Percentiles rank a stretch among this genome's conserved stretches.
These are phyloP conservation scores for Crithidia expoeki DNA, from an alignment of 208 protist species.

Conservation along the genomic window DNA sequence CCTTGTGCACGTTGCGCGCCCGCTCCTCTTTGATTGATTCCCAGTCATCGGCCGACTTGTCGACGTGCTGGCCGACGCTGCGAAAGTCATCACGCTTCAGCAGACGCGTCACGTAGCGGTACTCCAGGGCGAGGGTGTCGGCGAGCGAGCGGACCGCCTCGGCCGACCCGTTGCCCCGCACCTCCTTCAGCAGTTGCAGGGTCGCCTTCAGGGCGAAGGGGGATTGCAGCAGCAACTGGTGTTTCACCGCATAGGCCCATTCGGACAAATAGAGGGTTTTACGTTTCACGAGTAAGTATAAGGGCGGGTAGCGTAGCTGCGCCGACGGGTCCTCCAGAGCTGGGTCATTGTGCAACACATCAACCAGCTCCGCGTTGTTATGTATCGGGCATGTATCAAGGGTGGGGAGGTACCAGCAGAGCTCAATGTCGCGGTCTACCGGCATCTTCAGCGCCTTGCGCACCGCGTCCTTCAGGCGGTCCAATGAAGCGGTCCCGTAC, in stretches of 20 bases:
- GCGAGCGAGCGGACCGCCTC: slow-evolving; percentile 66
- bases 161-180: slow-evolving; percentile 79
- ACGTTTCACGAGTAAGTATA: slow-evolving; percentile 90
- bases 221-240: slow-evolving; percentile 88
- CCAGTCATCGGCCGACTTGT: slow-evolving; percentile 72
- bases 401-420: slow-evolving; percentile 89
- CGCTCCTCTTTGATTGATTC: slow-evolving; percentile 59
- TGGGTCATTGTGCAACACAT: slow-evolving; percentile 81
- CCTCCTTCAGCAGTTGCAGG: slow-evolving; percentile 73
- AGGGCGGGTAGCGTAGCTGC: slow-evolving; percentile 78
- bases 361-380: slow-evolving; percentile 76
- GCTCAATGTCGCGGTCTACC: slow-evolving; percentile 57
- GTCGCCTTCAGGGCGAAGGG: slow-evolving; percentile 84
- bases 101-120: slow-evolving; percentile 66
- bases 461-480: slow-evolving; percentile 49
- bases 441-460: slow-evolving; percentile 63
- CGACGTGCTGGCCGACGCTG: slow-evolving; percentile 76
- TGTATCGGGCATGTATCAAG: slow-evolving; percentile 81
- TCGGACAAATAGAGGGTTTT: slow-evolving; percentile 81
- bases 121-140: slow-evolving; percentile 77
- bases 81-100: slow-evolving; percentile 84
- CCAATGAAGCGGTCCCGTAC: slow-evolving; percentile 29
- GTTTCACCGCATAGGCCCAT: slow-evolving; percentile 91
- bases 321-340: slow-evolving; percentile 74
- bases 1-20: slow-evolving; percentile 68